A percentile compares a stretch with the other conserved stretches of the same genome.
These are phyloP conservation scores for Cladosporium phlei DNA, from an alignment of 2,329 filamentous ascomycete species.

Conservation along the genomic window DNA sequence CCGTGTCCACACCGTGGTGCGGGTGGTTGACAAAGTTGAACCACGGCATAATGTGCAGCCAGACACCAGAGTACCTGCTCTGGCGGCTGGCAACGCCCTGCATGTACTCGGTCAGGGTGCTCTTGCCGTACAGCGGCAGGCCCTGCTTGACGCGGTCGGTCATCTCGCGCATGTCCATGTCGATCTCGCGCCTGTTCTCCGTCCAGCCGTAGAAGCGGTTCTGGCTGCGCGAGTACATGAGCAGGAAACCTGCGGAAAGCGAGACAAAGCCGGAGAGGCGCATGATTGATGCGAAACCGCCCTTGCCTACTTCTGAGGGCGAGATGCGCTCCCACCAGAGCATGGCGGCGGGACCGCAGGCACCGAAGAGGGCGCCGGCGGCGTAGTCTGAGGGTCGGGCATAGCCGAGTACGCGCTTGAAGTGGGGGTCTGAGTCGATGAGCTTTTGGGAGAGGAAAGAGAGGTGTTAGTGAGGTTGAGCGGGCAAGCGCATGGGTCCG, in stretches of 20 bases:
- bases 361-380: constrained; percentile 62
- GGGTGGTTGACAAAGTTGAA: constrained; percentile 98
- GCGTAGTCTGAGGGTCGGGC: constrained; percentile 79
- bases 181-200: constrained; percentile 85
- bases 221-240: constrained; percentile 77
- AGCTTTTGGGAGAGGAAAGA: constrained; percentile 68
- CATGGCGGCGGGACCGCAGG: constrained; percentile 69
- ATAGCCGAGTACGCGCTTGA: constrained; percentile 85
- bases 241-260: constrained; percentile 71
- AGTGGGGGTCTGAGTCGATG: constrained; percentile 97
- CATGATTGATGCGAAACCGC: constrained; percentile 78
- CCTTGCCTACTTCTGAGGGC: constrained; percentile 77
- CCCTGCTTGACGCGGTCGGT: constrained; percentile 91
- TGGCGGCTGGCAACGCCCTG: constrained; percentile 91
- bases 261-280: constrained; percentile 71
- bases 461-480: constrained; percentile 22
- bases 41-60: constrained; percentile 83
- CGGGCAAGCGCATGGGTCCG: not conserved
- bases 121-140: constrained; percentile 81
- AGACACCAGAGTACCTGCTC: constrained; percentile 83
- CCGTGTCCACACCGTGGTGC: constrained; percentile 93
- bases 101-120: constrained; percentile 74
- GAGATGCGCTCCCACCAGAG: constrained; percentile 76
- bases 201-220: constrained; percentile 90
- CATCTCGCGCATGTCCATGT: constrained; percentile 99